A percentile compares a stretch with the other conserved stretches of the same genome.
Evolutionary conservation across 805 yeast genomes (phyloP).

Genomic region (Candida taoyuanica): DNA sequence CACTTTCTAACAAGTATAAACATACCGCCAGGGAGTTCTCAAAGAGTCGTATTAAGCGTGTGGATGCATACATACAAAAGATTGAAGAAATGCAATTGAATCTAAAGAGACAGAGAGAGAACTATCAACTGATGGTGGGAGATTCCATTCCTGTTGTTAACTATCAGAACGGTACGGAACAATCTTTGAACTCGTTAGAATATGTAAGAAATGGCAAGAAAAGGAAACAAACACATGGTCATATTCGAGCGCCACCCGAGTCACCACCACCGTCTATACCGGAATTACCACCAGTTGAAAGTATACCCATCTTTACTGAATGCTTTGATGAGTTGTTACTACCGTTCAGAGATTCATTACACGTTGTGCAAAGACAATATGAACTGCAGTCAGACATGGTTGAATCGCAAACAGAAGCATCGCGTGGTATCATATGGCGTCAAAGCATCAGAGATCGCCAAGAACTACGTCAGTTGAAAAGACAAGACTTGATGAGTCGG

Average conservation of each 20-base stretch:
- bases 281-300: slow-evolving; percentile 11
- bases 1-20: slow-evolving; percentile 30
- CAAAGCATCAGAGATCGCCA: slow-evolving; percentile 19
- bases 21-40: slow-evolving; percentile 28
- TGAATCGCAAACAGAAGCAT: slow-evolving; percentile 15
- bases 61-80: slow-evolving; percentile 30
- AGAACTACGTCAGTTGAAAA: slow-evolving; percentile 9
- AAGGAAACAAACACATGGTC: too few species aligned
- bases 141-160: slow-evolving; percentile 15
- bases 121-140: slow-evolving; percentile 19
- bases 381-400: slow-evolving; percentile 19
- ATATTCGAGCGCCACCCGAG: too few species aligned
- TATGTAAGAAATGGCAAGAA: slow-evolving; percentile 3
- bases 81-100: slow-evolving; percentile 29
- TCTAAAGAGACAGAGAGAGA: slow-evolving; percentile 19
- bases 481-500: slow-evolving; percentile 2
- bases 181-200: neutral
- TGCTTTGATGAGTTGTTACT: slow-evolving; percentile 17
- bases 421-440: slow-evolving; percentile 22
- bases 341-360: slow-evolving; percentile 14
- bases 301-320: slow-evolving; percentile 22
- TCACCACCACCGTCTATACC: slow-evolving; percentile 17
- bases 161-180: slow-evolving; percentile 13
- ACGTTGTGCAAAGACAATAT: slow-evolving; percentile 14
- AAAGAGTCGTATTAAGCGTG: slow-evolving; percentile 27